Evolutionary conservation across 2,329 filamentous ascomycete genomes (phyloP).

Genomic region (Trichoderma sp.): DNA sequence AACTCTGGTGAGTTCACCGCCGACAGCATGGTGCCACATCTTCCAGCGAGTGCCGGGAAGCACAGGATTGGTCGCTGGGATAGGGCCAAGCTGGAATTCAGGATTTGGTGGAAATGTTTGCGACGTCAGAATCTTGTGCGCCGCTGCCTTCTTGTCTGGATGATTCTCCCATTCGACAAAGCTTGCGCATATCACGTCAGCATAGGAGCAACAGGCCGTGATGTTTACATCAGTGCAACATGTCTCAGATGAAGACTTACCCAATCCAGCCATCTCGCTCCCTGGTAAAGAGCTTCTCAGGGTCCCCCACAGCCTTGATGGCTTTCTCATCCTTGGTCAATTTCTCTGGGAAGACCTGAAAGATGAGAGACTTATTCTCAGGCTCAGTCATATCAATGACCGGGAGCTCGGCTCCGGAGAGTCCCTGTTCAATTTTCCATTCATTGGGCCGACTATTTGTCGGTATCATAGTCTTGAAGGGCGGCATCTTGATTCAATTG

Average conservation of each 20-base stretch:
- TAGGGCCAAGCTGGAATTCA: constrained; percentile 18
- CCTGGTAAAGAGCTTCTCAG: background rate
- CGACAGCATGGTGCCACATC: constrained; percentile 22
- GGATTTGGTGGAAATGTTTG: constrained; percentile 20
- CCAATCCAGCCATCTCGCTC: constrained; percentile 15
- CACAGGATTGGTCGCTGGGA: constrained; percentile 12
- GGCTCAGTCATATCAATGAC: constrained; percentile 21
- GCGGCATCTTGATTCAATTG: background rate
- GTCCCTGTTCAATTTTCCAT: constrained; percentile 24
- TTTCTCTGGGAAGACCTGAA: background rate
- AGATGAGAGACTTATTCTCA: background rate
- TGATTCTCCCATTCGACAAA: constrained; percentile 26
- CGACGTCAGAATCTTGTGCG: constrained; percentile 13
- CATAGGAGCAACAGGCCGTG: background rate
- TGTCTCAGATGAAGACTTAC: background rate
- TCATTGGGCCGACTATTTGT: constrained; percentile 10
- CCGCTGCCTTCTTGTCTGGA: constrained; percentile 18
- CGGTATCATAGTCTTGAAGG: background rate
- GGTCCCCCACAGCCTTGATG: constrained; percentile 10
- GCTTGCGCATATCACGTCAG: background rate
- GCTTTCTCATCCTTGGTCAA: constrained; percentile 7
- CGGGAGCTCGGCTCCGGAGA: constrained; percentile 16
- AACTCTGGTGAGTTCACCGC: constrained; percentile 7
- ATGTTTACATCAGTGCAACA: background rate
- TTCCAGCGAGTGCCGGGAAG: constrained; percentile 22